Base-by-base conservation (phyloP, 805 yeast genomes). In the Kodamaea kakaduensis region DNA sequence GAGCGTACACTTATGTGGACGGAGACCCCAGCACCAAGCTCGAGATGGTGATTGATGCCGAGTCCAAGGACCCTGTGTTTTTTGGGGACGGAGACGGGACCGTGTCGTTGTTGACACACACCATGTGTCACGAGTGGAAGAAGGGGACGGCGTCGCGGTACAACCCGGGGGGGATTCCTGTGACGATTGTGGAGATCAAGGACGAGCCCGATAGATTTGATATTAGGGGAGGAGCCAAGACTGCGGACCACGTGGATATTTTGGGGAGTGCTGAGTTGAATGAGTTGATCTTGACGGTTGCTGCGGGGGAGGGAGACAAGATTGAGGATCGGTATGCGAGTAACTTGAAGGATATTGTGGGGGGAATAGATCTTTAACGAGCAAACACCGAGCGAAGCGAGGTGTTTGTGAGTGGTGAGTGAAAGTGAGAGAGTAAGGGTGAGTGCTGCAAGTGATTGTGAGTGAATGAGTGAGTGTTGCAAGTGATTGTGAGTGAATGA, bases 221-320 rank as follows among this genome's bases (percentile, higher is more conserved):
- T 62, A 84, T 93, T 21, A 74, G 98, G 45, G 98, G 98, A 17
- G 98, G 98, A 9, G 94, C 96, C 8, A 84, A 84, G 55, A 90
- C 97, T 1, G 97, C 97, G 1, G 98, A 93, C 51, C 98, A 93
- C 58, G 98, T 93, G 18, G 98, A 93, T 55, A 89, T 93, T 31
- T 67, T 93, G 31, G 98, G 98, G 2, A 79, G 95, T 43, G 86
- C 97, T 1, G 95, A 83, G 52, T 66, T 93, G 55, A 93, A 93
- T 54, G 98, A 93, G 52, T 64, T 89, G 50, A 67, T 93, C 9
- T 64, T 90, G 36, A 74, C 75, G 42, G 87, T 93, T 12, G 97
- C 89, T 1, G 69, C 85, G 27, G 98, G 98, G 0, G 57, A 68
- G 22, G 95, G 94, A 2, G 77, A 77, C 31, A 57, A 67, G 13